phyloP scores from a whole-genome alignment of 371 early-diverging fungal genomes.

The Lichtheimia ornata region DNA sequence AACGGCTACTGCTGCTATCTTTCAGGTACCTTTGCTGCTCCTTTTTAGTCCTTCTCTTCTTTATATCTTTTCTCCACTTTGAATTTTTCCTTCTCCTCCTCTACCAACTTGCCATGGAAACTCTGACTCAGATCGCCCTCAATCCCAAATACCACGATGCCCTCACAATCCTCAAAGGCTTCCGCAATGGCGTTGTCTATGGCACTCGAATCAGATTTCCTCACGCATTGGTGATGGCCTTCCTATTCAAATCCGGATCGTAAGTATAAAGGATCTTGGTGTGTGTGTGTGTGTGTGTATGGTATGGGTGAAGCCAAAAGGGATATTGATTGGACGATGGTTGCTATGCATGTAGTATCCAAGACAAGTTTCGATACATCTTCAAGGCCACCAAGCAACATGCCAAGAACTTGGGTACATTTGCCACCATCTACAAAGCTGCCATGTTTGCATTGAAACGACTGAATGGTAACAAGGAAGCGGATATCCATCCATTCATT shows the following conservation, averaged over 20 bases:
- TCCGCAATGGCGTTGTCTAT: conserved; percentile 95
- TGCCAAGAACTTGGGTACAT: conserved; percentile 86
- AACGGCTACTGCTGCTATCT: too few relatives aligned
- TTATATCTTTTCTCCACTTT: too few relatives aligned
- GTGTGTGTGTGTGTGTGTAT: too few relatives aligned
- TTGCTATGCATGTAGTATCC: conserved; percentile 28
- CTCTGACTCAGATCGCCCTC: conserved; percentile 53
- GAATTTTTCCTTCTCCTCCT: too few relatives aligned
- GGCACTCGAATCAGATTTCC: conserved; percentile 97
- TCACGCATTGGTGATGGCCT: conserved; percentile 97
- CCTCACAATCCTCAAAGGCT: conserved; percentile 89
- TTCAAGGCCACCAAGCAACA: conserved; percentile 90
- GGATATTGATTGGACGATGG: too few relatives aligned
- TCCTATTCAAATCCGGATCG: conserved; percentile 90
- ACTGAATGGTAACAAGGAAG: conserved; percentile 76
- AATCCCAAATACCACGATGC: conserved; percentile 80
- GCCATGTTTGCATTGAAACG: conserved; percentile 75
- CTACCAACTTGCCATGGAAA: conserved; percentile 30
- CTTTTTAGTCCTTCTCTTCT: too few relatives aligned
- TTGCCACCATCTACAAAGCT: conserved; percentile 93
- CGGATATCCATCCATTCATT: conserved; percentile 79
- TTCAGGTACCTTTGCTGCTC: too few relatives aligned
- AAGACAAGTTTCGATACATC: conserved; percentile 76
- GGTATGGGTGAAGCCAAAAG: too few relatives aligned
- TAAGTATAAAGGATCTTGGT: conserved; percentile 36